Conservation (phyloP, 2,329 filamentous ascomycete genomes). For the Aspergillus pseudoviridinutans region DNA sequence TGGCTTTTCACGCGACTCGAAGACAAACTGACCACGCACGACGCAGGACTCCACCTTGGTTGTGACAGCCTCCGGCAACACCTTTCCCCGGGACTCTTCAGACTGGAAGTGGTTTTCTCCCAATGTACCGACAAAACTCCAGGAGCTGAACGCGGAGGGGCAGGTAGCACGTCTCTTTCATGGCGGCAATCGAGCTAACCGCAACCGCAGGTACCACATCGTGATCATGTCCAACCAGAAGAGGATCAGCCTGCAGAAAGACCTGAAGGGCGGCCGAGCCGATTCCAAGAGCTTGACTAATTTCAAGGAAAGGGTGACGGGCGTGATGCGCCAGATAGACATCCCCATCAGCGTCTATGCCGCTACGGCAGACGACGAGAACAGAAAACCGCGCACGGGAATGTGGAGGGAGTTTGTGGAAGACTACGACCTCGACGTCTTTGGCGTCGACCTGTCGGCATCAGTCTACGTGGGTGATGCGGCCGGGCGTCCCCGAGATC, state of each 20-base stretch:
- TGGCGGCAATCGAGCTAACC: not conserved
- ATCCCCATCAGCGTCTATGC: slow-evolving; percentile 79
- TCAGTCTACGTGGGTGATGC: slow-evolving; percentile 93
- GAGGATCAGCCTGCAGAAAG: slow-evolving; percentile 69
- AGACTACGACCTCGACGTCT: slow-evolving; percentile 56
- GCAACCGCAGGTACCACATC: slow-evolving; percentile 60
- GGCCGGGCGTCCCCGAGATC: slow-evolving; percentile 53
- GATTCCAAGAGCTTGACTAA: slow-evolving; percentile 65
- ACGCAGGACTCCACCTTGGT: slow-evolving; percentile 82
- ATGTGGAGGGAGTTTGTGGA: slow-evolving; percentile 76
- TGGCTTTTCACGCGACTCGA: not conserved
- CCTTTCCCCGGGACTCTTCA: slow-evolving; percentile 62
- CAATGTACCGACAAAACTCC: slow-evolving; percentile 64
- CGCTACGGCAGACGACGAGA: slow-evolving; percentile 76
- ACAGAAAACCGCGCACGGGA: slow-evolving; percentile 78
- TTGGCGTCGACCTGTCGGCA: slow-evolving; percentile 61
- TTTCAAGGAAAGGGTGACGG: slow-evolving; percentile 78
- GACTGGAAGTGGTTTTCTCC: slow-evolving; percentile 96
- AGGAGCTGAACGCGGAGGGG: slow-evolving; percentile 67
- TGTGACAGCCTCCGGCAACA: slow-evolving; percentile 72
- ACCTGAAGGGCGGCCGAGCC: slow-evolving; percentile 65
- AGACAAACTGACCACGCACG: not conserved
- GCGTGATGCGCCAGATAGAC: slow-evolving; percentile 63
- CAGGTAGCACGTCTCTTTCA: slow-evolving; percentile 32
- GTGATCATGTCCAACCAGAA: slow-evolving; percentile 87